Evolutionary conservation across 2,329 filamentous ascomycete species (phyloP).

Genomic region (Scopulariopsis brevicaulis): DNA sequence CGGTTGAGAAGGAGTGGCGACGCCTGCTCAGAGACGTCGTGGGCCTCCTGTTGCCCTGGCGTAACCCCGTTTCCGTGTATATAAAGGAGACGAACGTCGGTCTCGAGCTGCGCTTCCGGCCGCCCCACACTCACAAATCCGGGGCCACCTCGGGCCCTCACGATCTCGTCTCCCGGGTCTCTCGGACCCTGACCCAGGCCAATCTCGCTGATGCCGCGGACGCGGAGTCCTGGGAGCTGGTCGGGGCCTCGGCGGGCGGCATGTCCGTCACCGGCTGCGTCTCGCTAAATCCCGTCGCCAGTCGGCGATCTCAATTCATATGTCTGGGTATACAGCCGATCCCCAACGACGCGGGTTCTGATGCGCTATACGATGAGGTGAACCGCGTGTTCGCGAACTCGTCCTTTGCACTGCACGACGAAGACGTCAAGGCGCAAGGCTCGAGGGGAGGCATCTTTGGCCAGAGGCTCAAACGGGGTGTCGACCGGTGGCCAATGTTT

Average conservation of each 20-base stretch:
- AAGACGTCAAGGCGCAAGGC: conserved; percentile 18
- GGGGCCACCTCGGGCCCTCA: conserved; percentile 5
- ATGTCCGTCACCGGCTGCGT: conserved; percentile 60
- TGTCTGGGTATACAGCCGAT: conserved; percentile 65
- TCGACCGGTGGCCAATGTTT: conserved; percentile 86
- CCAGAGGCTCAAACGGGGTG: conserved; percentile 43
- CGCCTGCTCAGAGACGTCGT: conserved; percentile 45
- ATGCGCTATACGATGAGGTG: conserved; percentile 63
- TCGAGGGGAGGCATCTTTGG: conserved; percentile 9
- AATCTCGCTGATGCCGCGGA: conserved; percentile 44
- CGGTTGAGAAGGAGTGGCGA: conserved; percentile 54
- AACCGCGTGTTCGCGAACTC: conserved; percentile 70
- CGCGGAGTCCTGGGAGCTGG: conserved; percentile 52
- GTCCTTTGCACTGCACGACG: conserved; percentile 56
- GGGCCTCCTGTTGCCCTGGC: conserved; percentile 62
- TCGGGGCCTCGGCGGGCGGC: conserved; percentile 52
- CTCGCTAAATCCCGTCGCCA: conserved; percentile 58
- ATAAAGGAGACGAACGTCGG: conserved; percentile 18
- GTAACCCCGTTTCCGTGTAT: conserved; percentile 39
- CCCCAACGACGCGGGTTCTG: conserved; percentile 38
- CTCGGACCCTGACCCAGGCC: conserved; percentile 53
- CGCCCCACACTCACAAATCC: conserved; percentile 10
- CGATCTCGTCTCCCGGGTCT: conserved; percentile 14
- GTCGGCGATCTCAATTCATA: conserved; percentile 68
- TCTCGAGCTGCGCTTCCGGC: conserved; percentile 25